These are phyloP conservation scores for Trametes maxima DNA, from an alignment of 768 basidiomycete species.

Conservation along the genomic window DNA sequence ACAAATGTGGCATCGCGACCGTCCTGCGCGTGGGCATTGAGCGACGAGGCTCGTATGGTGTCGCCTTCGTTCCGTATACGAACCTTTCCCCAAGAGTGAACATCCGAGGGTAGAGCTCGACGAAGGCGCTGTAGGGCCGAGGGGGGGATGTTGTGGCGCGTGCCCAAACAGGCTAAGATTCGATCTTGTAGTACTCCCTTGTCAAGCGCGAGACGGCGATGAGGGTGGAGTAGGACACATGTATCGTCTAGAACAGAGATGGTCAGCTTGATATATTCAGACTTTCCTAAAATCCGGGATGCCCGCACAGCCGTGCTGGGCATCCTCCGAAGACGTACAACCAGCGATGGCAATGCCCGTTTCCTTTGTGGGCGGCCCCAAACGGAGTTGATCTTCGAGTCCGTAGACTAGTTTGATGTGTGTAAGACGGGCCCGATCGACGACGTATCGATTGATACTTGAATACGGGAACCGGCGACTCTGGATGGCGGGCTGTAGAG, in stretches of 20 bases:
- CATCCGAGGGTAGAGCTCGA: slow-evolving; percentile 16
- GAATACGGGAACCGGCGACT: slow-evolving; percentile 27
- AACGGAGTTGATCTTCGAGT: neutral
- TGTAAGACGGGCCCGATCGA: neutral
- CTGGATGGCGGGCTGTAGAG: slow-evolving; percentile 24
- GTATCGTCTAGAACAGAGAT: neutral
- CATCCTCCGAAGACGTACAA: neutral
- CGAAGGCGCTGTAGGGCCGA: neutral
- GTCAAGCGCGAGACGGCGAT: neutral
- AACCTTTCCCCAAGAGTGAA: slow-evolving; percentile 30
- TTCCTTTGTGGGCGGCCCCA: neutral
- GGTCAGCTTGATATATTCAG: neutral
- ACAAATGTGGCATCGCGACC: neutral
- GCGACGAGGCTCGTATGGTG: slow-evolving; percentile 24
- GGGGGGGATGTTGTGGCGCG: neutral
- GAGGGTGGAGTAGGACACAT: neutral
- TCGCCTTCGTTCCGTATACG: slow-evolving; percentile 32
- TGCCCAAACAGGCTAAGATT: neutral
- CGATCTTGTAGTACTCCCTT: neutral
- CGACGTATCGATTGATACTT: slow-evolving; percentile 20
- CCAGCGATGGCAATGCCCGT: neutral
- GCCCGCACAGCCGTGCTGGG: neutral
- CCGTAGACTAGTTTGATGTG: slow-evolving; percentile 2
- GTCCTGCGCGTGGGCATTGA: neutral
- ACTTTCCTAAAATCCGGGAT: neutral